Evolutionary conservation across 2,329 filamentous ascomycete species (phyloP).

Genomic region (Cladophialophora psammophila): DNA sequence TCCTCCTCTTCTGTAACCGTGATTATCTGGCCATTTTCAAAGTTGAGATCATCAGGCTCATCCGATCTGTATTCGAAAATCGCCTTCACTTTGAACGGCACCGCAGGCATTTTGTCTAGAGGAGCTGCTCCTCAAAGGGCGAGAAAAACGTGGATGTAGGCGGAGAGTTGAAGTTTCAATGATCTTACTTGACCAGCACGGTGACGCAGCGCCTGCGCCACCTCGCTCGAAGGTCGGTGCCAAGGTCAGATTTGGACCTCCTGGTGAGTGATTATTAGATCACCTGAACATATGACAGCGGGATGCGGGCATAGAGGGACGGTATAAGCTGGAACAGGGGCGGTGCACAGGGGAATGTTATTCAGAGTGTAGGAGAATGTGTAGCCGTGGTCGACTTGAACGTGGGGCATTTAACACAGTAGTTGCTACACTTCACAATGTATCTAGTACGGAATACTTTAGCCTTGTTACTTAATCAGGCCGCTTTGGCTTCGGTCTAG

Average conservation of each 20-base stretch:
- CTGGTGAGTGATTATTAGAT: conserved; percentile 14
- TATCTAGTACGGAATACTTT: neutral
- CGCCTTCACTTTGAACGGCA: conserved; percentile 91
- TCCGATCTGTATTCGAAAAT: conserved; percentile 91
- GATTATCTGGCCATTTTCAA: conserved; percentile 84
- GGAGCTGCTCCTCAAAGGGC: neutral
- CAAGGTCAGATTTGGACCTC: conserved; percentile 27
- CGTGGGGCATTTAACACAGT: conserved; percentile 13
- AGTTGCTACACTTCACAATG: conserved; percentile 1
- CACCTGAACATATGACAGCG: conserved; percentile 21
- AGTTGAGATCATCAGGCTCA: conserved; percentile 94
- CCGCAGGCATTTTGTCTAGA: conserved; percentile 67
- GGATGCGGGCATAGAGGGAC: neutral
- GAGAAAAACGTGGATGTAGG: conserved; percentile 43
- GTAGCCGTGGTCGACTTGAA: conserved; percentile 9
- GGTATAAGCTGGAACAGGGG: conserved; percentile 11
- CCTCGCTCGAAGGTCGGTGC: conserved; percentile 27
- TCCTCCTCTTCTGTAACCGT: conserved; percentile 93
- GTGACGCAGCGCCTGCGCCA: conserved; percentile 38
- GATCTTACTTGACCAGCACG: conserved; percentile 35
- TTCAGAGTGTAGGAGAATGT: conserved; percentile 3
- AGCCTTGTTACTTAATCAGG: conserved; percentile 19
- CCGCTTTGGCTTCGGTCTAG: conserved; percentile 8
- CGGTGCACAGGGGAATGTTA: neutral
- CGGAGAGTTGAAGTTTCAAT: conserved; percentile 21